A percentile compares a stretch with the other conserved stretches of the same genome.
Conservation (phyloP, 768 basidiomycete species). For the Termitomyces titanicus region DNA sequence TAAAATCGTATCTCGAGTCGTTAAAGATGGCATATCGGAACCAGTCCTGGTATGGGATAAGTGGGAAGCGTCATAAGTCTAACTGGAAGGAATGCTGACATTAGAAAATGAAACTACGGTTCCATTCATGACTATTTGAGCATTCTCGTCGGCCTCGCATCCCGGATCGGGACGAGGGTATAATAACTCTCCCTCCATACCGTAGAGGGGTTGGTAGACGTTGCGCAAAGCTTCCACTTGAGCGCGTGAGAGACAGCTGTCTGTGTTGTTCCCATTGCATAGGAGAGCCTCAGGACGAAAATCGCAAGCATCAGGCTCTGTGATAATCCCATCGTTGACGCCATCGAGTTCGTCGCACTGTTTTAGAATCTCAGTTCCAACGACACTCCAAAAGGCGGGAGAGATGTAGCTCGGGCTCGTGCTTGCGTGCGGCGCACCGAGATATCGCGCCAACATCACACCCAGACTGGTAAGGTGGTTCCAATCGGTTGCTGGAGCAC, state of each 20-base stretch:
- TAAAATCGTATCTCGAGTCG: conserved; percentile 4
- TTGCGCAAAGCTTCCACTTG: background rate
- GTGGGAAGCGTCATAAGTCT: background rate
- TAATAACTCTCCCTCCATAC: background rate
- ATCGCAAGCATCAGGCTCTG: conserved; percentile 2
- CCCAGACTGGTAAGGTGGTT: conserved; percentile 1
- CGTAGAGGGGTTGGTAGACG: conserved; percentile 1
- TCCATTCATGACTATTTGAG: background rate
- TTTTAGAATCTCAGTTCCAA: background rate
- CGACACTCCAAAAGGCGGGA: background rate
- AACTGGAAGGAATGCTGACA: background rate
- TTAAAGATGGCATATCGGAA: conserved; percentile 3
- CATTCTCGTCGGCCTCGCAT: background rate
- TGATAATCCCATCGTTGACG: conserved; percentile 2
- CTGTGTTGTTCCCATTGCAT: background rate
- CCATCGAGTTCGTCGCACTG: conserved; percentile 6
- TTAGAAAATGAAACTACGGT: background rate
- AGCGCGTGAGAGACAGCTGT: background rate
- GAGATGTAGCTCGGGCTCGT: conserved; percentile 1
- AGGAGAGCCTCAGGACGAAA: conserved; percentile 4
- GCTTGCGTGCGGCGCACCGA: background rate
- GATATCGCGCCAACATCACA: conserved; percentile 1
- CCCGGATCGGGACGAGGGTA: conserved; percentile 8
- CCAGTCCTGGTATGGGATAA: background rate
- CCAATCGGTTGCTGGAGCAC: conserved; percentile 8